Conservation (phyloP, 768 basidiomycete species). For the Leucosporidium creatinivorum region DNA sequence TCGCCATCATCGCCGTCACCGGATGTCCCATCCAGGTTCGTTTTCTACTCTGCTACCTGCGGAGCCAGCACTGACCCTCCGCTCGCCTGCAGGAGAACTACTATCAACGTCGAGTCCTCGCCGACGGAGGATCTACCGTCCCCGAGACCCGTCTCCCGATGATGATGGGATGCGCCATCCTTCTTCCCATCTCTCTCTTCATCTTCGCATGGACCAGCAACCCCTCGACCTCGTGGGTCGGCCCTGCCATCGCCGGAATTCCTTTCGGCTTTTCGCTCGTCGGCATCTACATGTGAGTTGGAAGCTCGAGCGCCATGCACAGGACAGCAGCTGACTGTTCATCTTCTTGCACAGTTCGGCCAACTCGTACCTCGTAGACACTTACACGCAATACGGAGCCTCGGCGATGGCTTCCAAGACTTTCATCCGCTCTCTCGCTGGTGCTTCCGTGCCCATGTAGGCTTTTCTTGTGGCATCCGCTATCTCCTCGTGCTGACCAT, state of each 20-base stretch:
- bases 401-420: conserved; percentile 39
- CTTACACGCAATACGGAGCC: conserved; percentile 10
- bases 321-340: neutral
- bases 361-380: conserved; percentile 20
- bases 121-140: conserved; percentile 7
- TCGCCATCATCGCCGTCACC: conserved; percentile 33
- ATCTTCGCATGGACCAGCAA: conserved; percentile 41
- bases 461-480: no score
- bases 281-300: conserved; percentile 37
- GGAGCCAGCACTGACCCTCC: conserved; percentile 10
- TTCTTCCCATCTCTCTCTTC: conserved; percentile 41
- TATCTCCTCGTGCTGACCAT: no score
- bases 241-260: conserved; percentile 25
- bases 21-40: conserved; percentile 16
- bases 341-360: neutral
- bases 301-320: no score
- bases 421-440: conserved; percentile 33
- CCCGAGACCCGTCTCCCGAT: conserved; percentile 37
- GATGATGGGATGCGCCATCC: conserved; percentile 38
- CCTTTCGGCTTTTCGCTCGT: conserved; percentile 34
- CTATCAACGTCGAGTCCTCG: conserved; percentile 23
- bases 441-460: conserved; percentile 37
- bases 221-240: conserved; percentile 38
- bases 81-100: conserved; percentile 33
- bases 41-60: neutral